A percentile compares a stretch with the other conserved stretches of the same genome.
These are phyloP conservation scores for Exophiala spinifera DNA, from an alignment of 2,329 filamentous ascomycete species.

Conservation along the genomic window DNA sequence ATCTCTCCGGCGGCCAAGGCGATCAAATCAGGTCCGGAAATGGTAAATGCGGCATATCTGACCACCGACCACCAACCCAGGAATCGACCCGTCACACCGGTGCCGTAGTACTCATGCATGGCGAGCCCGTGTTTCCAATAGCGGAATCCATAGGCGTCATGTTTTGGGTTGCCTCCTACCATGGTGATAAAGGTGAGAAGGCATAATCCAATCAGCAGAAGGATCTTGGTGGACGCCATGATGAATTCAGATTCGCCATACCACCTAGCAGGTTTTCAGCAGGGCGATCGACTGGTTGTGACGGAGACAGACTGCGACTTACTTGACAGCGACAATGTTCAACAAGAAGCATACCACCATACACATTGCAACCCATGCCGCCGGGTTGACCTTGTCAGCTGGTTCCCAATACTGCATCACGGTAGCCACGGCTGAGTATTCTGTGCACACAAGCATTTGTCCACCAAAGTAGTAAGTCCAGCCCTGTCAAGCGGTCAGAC, in stretches of 20 bases:
- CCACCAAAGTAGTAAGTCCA: conserved; percentile 49
- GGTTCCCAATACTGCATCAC: conserved; percentile 47
- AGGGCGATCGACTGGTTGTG: conserved; percentile 35
- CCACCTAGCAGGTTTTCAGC: conserved; percentile 39
- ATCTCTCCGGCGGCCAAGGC: conserved; percentile 61
- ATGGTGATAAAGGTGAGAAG: conserved; percentile 76
- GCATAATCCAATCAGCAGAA: conserved; percentile 66
- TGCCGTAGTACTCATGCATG: conserved; percentile 64
- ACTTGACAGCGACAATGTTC: conserved; percentile 67
- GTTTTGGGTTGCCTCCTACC: conserved; percentile 72
- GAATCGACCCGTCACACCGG: conserved; percentile 63
- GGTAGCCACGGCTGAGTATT: conserved; percentile 45
- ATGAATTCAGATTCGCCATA: conserved; percentile 74
- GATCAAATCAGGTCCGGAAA: conserved; percentile 63
- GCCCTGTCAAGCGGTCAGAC: conserved; percentile 11
- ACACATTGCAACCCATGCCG: conserved; percentile 43
- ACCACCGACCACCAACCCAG: conserved; percentile 71
- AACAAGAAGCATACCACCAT: conserved; percentile 49
- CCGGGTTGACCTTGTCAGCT: conserved; percentile 37
- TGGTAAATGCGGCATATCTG: conserved; percentile 64
- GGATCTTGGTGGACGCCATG: conserved; percentile 65
- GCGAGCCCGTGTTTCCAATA: conserved; percentile 62
- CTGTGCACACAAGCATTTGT: conserved; percentile 47
- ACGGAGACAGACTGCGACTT: conserved; percentile 38
- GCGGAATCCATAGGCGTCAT: conserved; percentile 68